phyloP scores from a whole-genome alignment of 1,284 basidiomycete genomes.

The Irpex sp. region DNA sequence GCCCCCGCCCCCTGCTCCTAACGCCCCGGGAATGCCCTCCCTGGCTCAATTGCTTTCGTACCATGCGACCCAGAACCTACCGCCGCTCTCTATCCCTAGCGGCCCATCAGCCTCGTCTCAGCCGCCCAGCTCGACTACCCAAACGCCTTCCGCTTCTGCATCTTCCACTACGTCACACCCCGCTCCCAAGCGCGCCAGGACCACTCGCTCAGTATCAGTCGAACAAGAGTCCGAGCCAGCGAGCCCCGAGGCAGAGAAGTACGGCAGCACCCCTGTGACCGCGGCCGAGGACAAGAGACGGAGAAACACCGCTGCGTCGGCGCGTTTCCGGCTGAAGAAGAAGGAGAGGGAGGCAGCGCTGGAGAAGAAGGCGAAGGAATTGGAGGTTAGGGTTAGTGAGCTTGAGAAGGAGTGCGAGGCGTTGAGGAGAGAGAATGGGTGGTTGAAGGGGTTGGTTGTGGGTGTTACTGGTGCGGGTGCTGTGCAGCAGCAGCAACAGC shows the following conservation, averaged over 20 bases:
- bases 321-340: constrained; percentile 98
- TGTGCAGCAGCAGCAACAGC: constrained; percentile 25
- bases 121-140: constrained; percentile 8
- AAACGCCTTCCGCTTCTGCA: constrained; percentile 13
- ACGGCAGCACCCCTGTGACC: constrained; percentile 31
- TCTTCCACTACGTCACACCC: constrained; percentile 20
- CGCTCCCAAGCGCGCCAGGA: constrained; percentile 51
- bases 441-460: constrained; percentile 91
- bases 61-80: constrained; percentile 35
- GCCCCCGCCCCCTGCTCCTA: constrained; percentile 27
- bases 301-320: constrained; percentile 93
- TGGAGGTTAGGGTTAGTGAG: constrained; percentile 80
- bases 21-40: constrained; percentile 36
- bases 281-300: constrained; percentile 88
- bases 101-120: constrained; percentile 4
- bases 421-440: constrained; percentile 89
- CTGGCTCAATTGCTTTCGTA: constrained; percentile 64
- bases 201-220: constrained; percentile 45
- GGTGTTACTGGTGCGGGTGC: constrained; percentile 61
- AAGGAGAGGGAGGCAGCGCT: constrained; percentile 96
- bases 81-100: constrained; percentile 19
- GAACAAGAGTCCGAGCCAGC: constrained; percentile 14
- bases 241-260: constrained; percentile 26
- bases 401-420: constrained; percentile 91
- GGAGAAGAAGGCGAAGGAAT: constrained; percentile 86